These are phyloP conservation scores for Podospora pseudoanserina DNA, from an alignment of 495 filamentous ascomycete genomes.

Conservation along the genomic window DNA sequence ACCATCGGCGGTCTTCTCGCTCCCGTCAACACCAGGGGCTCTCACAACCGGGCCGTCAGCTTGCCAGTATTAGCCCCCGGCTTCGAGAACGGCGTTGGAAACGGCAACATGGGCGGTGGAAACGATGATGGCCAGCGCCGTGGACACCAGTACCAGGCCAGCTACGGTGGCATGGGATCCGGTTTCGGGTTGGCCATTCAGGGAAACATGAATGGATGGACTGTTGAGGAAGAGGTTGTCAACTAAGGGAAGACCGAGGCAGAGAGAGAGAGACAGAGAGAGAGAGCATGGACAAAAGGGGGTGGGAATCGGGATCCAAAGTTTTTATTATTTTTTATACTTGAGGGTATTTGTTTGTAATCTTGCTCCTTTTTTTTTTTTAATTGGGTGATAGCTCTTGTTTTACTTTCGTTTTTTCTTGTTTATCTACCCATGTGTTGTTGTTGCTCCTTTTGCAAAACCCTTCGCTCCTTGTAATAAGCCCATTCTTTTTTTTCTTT, in stretches of 20 bases:
- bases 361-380: constrained; percentile 11
- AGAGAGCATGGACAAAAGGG: constrained; percentile 5
- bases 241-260: constrained; percentile 31
- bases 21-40: constrained; percentile 57
- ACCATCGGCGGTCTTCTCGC: constrained; percentile 73
- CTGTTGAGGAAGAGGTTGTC: constrained; percentile 53
- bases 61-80: constrained; percentile 62
- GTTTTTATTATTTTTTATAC: neutral
- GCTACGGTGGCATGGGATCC: constrained; percentile 50
- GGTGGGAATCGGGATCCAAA: constrained; percentile 7
- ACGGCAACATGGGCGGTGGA: constrained; percentile 43
- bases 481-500: constrained; percentile 7
- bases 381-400: constrained; percentile 1
- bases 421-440: constrained; percentile 1
- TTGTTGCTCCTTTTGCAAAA: constrained; percentile 13
- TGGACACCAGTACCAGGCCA: constrained; percentile 55
- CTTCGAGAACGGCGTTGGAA: constrained; percentile 49
- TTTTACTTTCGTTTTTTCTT: constrained; percentile 12
- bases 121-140: constrained; percentile 44
- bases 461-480: constrained; percentile 28
- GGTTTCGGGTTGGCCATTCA: constrained; percentile 51
- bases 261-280: neutral
- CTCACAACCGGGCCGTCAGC: constrained; percentile 81
- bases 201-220: constrained; percentile 51
- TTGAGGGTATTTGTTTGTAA: constrained; percentile 13